Percentiles rank a stretch among this genome's conserved stretches.
Evolutionary conservation across 257 asterid genomes (phyloP).

Genomic region (Solanum megistacrolobum): DNA sequence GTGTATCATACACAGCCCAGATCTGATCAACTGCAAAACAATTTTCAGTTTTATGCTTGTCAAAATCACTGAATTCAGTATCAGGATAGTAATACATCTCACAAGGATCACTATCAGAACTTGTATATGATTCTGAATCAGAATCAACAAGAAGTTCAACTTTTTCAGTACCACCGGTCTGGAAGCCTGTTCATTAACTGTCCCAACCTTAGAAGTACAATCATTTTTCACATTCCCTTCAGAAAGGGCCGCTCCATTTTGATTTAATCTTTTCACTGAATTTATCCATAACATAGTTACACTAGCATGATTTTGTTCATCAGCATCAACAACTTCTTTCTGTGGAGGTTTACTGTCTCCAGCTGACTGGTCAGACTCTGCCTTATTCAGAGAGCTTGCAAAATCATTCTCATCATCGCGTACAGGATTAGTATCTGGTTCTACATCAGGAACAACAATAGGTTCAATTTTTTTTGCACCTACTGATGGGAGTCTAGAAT

Average conservation of each 20-base stretch:
- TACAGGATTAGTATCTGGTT: conserved; percentile 1
- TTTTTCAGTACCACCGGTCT: conserved; percentile 7
- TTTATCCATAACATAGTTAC: too few relatives aligned
- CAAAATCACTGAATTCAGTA: conserved; percentile 63
- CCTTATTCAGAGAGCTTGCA: conserved; percentile 20
- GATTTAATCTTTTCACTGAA: conserved; percentile 3
- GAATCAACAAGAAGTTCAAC: conserved; percentile 29
- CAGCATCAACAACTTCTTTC: too few relatives aligned
- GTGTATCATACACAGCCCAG: conserved; percentile 63
- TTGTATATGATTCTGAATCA: conserved; percentile 18
- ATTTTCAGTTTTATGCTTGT: conserved; percentile 25
- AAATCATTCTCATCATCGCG: conserved; percentile 23
- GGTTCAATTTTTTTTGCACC: conserved; percentile 18
- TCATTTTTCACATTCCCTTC: conserved; percentile 9
- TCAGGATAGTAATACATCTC: conserved; percentile 21
- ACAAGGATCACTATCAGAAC: not conserved
- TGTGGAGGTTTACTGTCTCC: not conserved
- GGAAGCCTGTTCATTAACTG: conserved; percentile 1
- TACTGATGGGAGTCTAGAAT: not conserved
- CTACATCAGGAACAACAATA: conserved; percentile 25
- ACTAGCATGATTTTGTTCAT: too few relatives aligned
- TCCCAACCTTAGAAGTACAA: conserved; percentile 1
- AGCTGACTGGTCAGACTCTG: conserved; percentile 11
- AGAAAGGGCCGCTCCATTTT: conserved; percentile 11
- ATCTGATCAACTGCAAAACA: conserved; percentile 38